Conservation (phyloP, 352 stramenopile species). For the Globisporangium orthogonon region DNA sequence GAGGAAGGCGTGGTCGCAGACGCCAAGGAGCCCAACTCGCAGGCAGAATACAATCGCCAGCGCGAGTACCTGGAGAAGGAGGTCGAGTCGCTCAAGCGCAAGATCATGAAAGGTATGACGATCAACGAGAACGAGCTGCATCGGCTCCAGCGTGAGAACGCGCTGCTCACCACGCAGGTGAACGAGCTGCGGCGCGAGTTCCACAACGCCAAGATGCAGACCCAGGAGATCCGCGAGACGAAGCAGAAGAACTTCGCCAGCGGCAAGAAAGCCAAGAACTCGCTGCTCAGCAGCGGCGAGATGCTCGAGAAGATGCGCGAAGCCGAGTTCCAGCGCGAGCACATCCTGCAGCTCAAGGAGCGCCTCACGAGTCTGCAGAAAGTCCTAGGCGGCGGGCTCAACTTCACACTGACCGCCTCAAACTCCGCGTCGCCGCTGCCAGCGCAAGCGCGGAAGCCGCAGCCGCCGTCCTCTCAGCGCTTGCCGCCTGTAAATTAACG, state of each 20-base stretch:
- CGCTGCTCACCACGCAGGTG: conserved; percentile 71
- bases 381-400: conserved; percentile 42
- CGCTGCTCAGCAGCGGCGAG: conserved; percentile 15
- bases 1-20: conserved; percentile 63
- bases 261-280: conserved; percentile 17
- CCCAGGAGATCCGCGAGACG: conserved; percentile 44
- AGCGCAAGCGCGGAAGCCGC: conserved; percentile 4
- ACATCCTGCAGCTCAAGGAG: conserved; percentile 71
- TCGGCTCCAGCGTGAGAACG: conserved; percentile 77
- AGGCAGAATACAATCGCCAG: conserved; percentile 89
- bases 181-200: conserved; percentile 82
- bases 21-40: conserved; percentile 86
- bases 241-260: conserved; percentile 25
- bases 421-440: conserved; percentile 15
- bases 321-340: conserved; percentile 57
- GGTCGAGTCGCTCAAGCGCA: conserved; percentile 86
- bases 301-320: conserved; percentile 51
- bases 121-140: conserved; percentile 81
- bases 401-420: conserved; percentile 39
- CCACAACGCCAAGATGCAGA: conserved; percentile 70
- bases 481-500: conserved; percentile 53
- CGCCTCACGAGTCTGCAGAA: conserved; percentile 60
- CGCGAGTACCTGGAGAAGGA: conserved; percentile 90
- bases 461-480: conserved; percentile 27
- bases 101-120: conserved; percentile 84